Percentiles rank a stretch among this genome's conserved stretches.
Evolutionary conservation across 2,329 filamentous ascomycete genomes (phyloP).

Genomic region (Penicillium janthinellum): DNA sequence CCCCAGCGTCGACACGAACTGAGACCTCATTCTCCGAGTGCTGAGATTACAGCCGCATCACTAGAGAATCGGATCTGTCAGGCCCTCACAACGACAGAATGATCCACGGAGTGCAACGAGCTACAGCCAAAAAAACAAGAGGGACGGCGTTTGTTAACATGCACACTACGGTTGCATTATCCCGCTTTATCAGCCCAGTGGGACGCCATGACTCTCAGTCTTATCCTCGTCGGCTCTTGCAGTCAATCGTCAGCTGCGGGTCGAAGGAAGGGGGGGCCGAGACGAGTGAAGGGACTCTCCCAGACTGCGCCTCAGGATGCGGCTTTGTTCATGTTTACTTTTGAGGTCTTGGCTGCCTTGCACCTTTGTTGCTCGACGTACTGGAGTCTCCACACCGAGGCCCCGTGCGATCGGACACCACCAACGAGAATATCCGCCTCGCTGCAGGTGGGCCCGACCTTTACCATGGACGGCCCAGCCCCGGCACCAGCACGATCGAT

Average conservation of each 20-base stretch:
- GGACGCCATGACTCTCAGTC: not conserved
- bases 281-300: not conserved
- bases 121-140: not conserved
- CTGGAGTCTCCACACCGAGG: not conserved
- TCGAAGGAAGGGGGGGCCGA: not conserved
- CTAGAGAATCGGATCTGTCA: not conserved
- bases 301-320: not conserved
- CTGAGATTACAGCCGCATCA: not conserved
- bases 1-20: not conserved
- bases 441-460: not conserved
- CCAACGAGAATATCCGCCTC: not conserved
- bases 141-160: not conserved
- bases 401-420: not conserved
- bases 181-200: not conserved
- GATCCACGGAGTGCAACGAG: not conserved
- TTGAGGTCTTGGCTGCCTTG: not conserved
- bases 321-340: constrained; percentile 12
- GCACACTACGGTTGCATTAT: not conserved
- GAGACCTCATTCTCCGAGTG: constrained; percentile 6
- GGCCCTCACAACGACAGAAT: not conserved
- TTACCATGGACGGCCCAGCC: not conserved
- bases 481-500: not conserved
- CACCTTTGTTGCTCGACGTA: constrained; percentile 3
- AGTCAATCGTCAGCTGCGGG: not conserved
- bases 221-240: not conserved